These are phyloP conservation scores for Phytopythium chamaehyphon DNA, from an alignment of 352 stramenopile species.

Conservation along the genomic window DNA sequence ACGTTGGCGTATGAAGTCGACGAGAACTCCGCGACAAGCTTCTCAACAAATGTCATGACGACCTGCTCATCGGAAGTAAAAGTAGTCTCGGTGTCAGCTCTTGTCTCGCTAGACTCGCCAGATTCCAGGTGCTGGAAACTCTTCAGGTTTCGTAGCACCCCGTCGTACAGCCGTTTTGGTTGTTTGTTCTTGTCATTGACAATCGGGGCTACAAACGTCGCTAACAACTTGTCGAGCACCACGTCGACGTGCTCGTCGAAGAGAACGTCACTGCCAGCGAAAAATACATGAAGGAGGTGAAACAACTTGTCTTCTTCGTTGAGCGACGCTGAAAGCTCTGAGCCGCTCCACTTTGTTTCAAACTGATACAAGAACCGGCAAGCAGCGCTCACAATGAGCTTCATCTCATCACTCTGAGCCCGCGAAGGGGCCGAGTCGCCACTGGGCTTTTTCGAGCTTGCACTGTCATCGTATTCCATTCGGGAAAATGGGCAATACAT, in stretches of 20 bases:
- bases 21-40: slow-evolving; percentile 63
- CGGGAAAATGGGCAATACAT: slow-evolving; percentile 67
- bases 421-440: slow-evolving; percentile 25
- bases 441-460: slow-evolving; percentile 9
- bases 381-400: slow-evolving; percentile 63
- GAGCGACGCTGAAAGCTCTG: slow-evolving; percentile 7
- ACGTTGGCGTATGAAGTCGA: slow-evolving; percentile 60
- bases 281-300: slow-evolving; percentile 71
- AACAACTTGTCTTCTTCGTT: slow-evolving; percentile 68
- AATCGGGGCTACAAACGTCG: slow-evolving; percentile 36
- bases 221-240: slow-evolving; percentile 42
- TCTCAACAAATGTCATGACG: slow-evolving; percentile 65
- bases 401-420: slow-evolving; percentile 64
- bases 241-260: slow-evolving; percentile 63
- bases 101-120: slow-evolving; percentile 3
- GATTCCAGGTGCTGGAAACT: slow-evolving; percentile 44
- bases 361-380: slow-evolving; percentile 64
- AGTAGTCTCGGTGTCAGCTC: slow-evolving; percentile 4
- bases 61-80: slow-evolving; percentile 51
- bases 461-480: slow-evolving; percentile 43
- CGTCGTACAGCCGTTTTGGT: slow-evolving; percentile 30
- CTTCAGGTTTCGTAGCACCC: slow-evolving; percentile 44
- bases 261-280: slow-evolving; percentile 62
- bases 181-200: slow-evolving; percentile 3
- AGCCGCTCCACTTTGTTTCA: slow-evolving; percentile 16